These are phyloP conservation scores for Skeletonema costatum DNA, from an alignment of 108 stramenopile genomes.

Conservation along the genomic window DNA sequence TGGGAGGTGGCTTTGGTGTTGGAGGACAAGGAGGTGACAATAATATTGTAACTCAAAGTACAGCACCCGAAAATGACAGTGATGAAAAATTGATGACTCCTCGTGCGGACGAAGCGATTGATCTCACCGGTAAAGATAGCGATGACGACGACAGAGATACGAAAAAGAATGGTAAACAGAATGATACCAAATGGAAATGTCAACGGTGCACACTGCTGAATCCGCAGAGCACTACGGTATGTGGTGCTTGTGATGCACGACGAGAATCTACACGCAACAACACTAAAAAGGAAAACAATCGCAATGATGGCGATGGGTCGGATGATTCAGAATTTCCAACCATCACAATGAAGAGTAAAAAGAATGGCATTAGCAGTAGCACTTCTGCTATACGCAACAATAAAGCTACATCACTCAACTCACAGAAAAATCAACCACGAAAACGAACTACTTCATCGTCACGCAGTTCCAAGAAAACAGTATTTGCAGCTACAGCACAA, in stretches of 20 bases:
- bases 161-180: not conserved
- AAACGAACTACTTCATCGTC: not conserved
- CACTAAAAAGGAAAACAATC: not conserved
- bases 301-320: not conserved
- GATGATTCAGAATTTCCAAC: conserved; percentile 1
- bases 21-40: not conserved
- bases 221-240: conserved; percentile 5
- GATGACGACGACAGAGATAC: not conserved
- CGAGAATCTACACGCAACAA: conserved; percentile 17
- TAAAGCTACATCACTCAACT: not conserved
- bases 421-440: not conserved
- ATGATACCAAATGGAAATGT: conserved; percentile 12
- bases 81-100: not conserved
- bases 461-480: not conserved
- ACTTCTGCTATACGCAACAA: not conserved
- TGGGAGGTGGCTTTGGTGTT: conserved; percentile 16
- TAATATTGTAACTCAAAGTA: not conserved
- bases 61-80: conserved; percentile 5
- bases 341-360: conserved; percentile 4
- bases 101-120: not conserved
- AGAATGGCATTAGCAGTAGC: not conserved
- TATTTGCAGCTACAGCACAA: not conserved
- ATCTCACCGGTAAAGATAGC: conserved; percentile 15
- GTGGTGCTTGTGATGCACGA: conserved; percentile 19
- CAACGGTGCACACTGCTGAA: conserved; percentile 32